Evolutionary conservation across 805 yeast genomes (phyloP).

Genomic region (Zygosaccharomyces bisporus): DNA sequence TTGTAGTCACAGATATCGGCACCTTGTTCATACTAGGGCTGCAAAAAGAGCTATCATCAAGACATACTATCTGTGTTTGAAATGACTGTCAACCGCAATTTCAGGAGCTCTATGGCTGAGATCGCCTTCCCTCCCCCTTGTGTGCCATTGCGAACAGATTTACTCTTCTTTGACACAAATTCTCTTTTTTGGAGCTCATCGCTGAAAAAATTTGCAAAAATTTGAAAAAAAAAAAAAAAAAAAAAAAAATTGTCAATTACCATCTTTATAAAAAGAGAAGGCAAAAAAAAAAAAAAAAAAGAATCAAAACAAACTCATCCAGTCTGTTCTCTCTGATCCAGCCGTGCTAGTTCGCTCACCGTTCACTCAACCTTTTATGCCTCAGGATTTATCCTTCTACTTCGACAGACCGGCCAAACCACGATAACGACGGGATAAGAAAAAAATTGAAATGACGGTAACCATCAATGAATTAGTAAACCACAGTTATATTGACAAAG

Average conservation of each 20-base stretch:
- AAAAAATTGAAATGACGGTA: constrained; percentile 30
- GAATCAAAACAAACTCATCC: not conserved
- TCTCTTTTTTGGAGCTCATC: not conserved
- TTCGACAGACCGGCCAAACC: constrained; percentile 25
- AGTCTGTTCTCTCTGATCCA: not conserved
- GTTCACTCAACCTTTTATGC: constrained; percentile 16
- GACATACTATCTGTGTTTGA: too few relatives aligned
- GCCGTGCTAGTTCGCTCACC: constrained; percentile 3
- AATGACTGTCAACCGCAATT: too few relatives aligned
- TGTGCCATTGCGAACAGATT: not conserved
- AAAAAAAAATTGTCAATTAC: not conserved
- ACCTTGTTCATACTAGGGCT: too few relatives aligned
- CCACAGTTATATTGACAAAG: constrained; percentile 67
- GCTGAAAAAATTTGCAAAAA: constrained; percentile 13
- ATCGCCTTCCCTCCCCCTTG: not conserved
- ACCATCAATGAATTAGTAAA: constrained; percentile 35
- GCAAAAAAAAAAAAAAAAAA: not conserved
- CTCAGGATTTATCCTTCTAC: constrained; percentile 22
- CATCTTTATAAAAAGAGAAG: not conserved
- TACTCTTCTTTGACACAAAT: not conserved
- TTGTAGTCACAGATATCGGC: too few relatives aligned
- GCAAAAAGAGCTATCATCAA: too few relatives aligned
- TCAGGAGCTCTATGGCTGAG: too few relatives aligned
- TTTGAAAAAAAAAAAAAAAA: too few relatives aligned
- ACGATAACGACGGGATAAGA: constrained; percentile 18